Conservation (phyloP, 257 asterid species). For the Solanum appendiculatum region DNA sequence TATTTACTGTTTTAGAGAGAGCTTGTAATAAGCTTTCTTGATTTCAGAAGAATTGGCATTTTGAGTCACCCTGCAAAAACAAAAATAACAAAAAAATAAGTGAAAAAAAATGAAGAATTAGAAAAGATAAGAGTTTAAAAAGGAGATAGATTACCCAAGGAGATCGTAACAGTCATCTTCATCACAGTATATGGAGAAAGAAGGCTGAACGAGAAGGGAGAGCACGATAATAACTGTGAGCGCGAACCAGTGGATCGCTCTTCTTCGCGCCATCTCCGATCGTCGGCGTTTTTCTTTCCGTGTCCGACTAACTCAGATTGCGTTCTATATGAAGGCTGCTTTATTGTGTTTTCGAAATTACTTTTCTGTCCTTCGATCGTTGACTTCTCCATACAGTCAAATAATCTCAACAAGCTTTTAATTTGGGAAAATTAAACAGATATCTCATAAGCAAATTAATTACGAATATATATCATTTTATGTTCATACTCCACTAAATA, state of each 20-base stretch:
- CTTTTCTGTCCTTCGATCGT: neutral
- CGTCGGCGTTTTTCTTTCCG: neutral
- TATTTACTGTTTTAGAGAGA: conserved; percentile 70
- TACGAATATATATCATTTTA: no score
- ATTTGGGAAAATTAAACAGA: no score
- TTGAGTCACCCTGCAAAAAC: conserved; percentile 30
- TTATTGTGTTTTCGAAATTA: neutral
- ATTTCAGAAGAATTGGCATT: conserved; percentile 38
- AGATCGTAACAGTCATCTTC: conserved; percentile 96
- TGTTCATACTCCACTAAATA: no score
- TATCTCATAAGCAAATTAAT: no score
- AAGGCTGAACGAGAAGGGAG: conserved; percentile 53
- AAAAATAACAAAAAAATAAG: neutral
- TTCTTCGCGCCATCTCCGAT: neutral
- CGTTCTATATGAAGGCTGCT: neutral
- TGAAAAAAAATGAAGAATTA: neutral
- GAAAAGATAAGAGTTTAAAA: neutral
- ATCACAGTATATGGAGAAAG: conserved; percentile 80
- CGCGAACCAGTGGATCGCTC: conserved; percentile 36
- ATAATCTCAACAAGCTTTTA: neutral
- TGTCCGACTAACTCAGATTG: neutral
- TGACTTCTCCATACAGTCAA: neutral
- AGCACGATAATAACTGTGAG: conserved; percentile 28
- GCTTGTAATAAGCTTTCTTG: conserved; percentile 44
- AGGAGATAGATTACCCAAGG: conserved; percentile 40